Conservation (phyloP, 2,329 filamentous ascomycete species). For the Cadophora malorum region DNA sequence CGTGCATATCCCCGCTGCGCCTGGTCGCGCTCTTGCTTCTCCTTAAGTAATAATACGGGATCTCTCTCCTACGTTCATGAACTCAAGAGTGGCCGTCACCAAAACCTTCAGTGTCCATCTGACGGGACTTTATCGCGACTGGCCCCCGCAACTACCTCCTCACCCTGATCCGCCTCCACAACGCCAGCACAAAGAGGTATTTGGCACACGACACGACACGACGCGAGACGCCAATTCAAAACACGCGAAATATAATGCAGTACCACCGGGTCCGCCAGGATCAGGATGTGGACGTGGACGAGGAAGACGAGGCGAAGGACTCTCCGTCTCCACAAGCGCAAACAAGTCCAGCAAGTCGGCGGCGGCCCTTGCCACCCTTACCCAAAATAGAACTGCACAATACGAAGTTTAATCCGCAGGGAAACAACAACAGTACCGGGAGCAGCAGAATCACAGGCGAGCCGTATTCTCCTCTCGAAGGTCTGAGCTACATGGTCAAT, state of each 20-base stretch:
- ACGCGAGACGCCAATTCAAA: not conserved
- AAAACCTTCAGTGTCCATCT: too few species aligned
- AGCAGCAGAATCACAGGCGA: constrained; percentile 7
- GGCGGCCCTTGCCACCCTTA: constrained; percentile 10
- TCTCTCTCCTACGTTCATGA: not conserved
- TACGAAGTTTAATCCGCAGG: constrained; percentile 6
- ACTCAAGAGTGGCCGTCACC: not conserved
- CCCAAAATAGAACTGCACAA: constrained; percentile 5
- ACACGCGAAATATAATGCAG: not conserved
- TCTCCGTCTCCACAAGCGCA: constrained; percentile 7
- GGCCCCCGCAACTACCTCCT: not conserved
- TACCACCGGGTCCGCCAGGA: not conserved
- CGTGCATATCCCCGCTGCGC: constrained; percentile 7
- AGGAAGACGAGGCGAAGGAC: not conserved
- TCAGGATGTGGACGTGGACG: not conserved
- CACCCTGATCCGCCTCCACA: not conserved
- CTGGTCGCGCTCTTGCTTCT: not conserved
- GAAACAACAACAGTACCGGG: not conserved
- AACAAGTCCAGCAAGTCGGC: not conserved
- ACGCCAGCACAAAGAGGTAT: not conserved
- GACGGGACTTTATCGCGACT: not conserved
- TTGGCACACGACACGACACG: constrained; percentile 1
- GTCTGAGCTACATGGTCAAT: constrained; percentile 23
- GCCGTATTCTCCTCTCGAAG: constrained; percentile 10
- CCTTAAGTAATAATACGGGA: not conserved